These are phyloP conservation scores for Zostera marina DNA, from an alignment of 116 monocot species.

Conservation along the genomic window DNA sequence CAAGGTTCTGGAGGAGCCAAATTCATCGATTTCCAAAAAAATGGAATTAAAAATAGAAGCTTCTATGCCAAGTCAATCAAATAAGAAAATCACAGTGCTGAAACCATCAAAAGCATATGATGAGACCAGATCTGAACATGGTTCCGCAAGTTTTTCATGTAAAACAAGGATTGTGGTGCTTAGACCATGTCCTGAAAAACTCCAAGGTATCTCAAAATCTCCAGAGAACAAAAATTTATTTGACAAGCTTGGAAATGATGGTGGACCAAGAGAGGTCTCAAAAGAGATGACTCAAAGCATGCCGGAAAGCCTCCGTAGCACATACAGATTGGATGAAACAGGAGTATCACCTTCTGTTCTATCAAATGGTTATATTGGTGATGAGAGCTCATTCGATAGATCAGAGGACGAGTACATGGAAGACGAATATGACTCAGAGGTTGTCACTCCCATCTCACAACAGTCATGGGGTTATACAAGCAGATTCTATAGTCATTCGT, in stretches of 20 bases:
- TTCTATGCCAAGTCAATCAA: constrained; percentile 13
- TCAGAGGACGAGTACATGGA: constrained; percentile 35
- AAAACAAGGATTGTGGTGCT: constrained; percentile 55
- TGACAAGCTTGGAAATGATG: constrained; percentile 4
- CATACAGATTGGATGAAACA: constrained; percentile 18
- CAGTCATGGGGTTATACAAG: constrained; percentile 57
- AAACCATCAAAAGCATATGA: constrained; percentile 25
- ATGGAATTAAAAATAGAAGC: constrained; percentile 3
- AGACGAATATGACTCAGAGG: constrained; percentile 36
- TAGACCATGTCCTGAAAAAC: constrained; percentile 27
- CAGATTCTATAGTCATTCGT: constrained; percentile 56
- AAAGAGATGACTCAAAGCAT: constrained; percentile 15
- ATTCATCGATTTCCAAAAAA: constrained; percentile 18
- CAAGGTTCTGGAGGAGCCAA: constrained; percentile 48
- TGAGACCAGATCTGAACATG: constrained; percentile 5
- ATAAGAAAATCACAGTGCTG: constrained; percentile 34
- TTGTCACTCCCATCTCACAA: constrained; percentile 30
- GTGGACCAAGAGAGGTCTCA: constrained; percentile 13
- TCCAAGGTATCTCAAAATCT: background rate
- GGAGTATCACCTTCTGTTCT: constrained; percentile 23
- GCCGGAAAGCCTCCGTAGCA: constrained; percentile 7
- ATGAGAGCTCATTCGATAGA: constrained; percentile 30
- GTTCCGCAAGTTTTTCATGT: constrained; percentile 17
- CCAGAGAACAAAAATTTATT: constrained; percentile 1
- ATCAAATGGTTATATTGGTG: constrained; percentile 38